phyloP scores from a whole-genome alignment of 768 basidiomycete genomes.

The Rhizopogon vesiculosus region DNA sequence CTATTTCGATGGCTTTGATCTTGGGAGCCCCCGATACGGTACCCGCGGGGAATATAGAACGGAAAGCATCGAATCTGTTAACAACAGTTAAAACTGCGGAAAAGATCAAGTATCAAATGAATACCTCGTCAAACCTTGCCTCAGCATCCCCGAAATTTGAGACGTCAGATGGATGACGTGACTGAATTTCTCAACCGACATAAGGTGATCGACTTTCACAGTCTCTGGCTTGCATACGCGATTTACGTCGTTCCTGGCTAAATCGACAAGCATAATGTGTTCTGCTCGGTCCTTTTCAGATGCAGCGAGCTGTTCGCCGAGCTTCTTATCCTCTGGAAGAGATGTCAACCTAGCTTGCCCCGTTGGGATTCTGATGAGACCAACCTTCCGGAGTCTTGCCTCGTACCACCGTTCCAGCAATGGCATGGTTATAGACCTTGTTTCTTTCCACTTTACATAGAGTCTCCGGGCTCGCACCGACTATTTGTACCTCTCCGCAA shows the following conservation, averaged over 20 bases:
- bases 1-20: slow-evolving; percentile 95
- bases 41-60: slow-evolving; percentile 98
- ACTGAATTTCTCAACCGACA: slow-evolving; percentile 92
- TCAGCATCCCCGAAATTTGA: slow-evolving; percentile 83
- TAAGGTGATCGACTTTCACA: slow-evolving; percentile 93
- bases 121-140: slow-evolving; percentile 81
- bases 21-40: slow-evolving; percentile 99
- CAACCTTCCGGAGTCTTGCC: slow-evolving; percentile 83
- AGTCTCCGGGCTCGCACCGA: slow-evolving; percentile 98
- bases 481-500: slow-evolving; percentile 88
- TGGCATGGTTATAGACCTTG: slow-evolving; percentile 95
- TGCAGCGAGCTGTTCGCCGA: slow-evolving; percentile 68
- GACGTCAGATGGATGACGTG: slow-evolving; percentile 98
- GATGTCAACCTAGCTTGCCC: slow-evolving; percentile 4
- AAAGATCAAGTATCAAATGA: slow-evolving; percentile 3
- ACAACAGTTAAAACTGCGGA: slow-evolving; percentile 1
- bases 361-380: slow-evolving; percentile 16
- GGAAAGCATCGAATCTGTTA: slow-evolving; percentile 91
- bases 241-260: slow-evolving; percentile 98
- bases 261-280: slow-evolving; percentile 98
- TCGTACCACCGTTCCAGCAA: slow-evolving; percentile 89
- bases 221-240: slow-evolving; percentile 93
- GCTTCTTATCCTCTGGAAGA: slow-evolving; percentile 76
- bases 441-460: slow-evolving; percentile 92
- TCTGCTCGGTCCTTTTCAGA: slow-evolving; percentile 97